Evolutionary conservation across 202 grass and related monocot species (phyloP).

Genomic region (Saccharum hybrid): DNA sequence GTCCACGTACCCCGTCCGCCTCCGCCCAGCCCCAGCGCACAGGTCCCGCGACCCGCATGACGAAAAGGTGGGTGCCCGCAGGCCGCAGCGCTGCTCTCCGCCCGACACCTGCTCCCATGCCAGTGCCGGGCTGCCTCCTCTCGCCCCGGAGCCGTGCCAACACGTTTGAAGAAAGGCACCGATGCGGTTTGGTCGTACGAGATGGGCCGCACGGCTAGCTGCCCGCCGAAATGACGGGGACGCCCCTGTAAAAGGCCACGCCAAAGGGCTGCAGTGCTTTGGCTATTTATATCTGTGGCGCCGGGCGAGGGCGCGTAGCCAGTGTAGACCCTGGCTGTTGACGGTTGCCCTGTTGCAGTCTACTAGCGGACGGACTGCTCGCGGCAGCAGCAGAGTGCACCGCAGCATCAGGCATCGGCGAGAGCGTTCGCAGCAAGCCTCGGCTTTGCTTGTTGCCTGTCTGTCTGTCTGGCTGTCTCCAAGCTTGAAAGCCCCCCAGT

Average conservation of each 20-base stretch:
- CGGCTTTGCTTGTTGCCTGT: not conserved
- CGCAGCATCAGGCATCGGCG: not conserved
- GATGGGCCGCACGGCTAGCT: not conserved
- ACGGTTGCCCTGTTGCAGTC: not conserved
- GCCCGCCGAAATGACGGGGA: constrained; percentile 20
- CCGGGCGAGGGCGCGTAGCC: not conserved
- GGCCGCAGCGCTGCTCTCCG: not conserved
- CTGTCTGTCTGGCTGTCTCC: not conserved
- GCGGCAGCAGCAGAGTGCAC: not conserved
- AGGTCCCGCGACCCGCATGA: not conserved
- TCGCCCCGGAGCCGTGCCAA: not conserved
- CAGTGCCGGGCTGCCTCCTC: not conserved
- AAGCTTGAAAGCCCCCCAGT: not conserved
- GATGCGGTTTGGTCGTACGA: not conserved
- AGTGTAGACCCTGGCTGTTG: too few relatives aligned
- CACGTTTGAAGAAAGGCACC: constrained; percentile 13
- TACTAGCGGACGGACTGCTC: not conserved
- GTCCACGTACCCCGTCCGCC: not conserved
- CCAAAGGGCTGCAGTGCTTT: not conserved
- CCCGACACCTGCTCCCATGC: constrained; percentile 43
- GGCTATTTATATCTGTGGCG: constrained; percentile 11
- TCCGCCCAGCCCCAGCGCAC: too few relatives aligned
- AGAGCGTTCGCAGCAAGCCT: not conserved
- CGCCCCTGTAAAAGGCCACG: constrained; percentile 3
- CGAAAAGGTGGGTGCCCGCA: not conserved